These are phyloP conservation scores for Plenodomus biglobosus DNA, from an alignment of 2,329 filamentous ascomycete species.

Conservation along the genomic window DNA sequence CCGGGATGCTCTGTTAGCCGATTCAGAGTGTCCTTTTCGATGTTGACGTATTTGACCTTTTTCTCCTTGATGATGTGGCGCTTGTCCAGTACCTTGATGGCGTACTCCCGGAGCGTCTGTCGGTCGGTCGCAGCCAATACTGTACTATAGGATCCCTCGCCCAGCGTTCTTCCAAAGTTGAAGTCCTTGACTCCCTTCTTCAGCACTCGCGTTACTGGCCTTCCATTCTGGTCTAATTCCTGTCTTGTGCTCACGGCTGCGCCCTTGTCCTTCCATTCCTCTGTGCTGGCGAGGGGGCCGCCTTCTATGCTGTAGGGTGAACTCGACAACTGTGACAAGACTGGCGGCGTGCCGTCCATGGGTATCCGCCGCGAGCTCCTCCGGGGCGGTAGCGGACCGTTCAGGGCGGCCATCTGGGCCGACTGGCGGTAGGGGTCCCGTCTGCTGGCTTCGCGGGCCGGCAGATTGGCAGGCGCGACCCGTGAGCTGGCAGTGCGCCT, in stretches of 20 bases:
- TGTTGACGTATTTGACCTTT: constrained; percentile 99
- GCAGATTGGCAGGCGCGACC: constrained; percentile 61
- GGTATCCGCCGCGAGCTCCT: constrained; percentile 73
- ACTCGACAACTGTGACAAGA: constrained; percentile 29
- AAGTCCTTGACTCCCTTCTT: constrained; percentile 99
- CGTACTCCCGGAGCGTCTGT: constrained; percentile 92
- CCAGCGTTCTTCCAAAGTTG: constrained; percentile 84
- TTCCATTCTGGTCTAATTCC: constrained; percentile 83
- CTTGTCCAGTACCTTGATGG: constrained; percentile 97
- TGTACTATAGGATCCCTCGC: constrained; percentile 97
- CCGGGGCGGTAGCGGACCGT: constrained; percentile 69
- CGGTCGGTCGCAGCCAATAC: constrained; percentile 91
- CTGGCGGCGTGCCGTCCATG: constrained; percentile 46
- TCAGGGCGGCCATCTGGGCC: constrained; percentile 56
- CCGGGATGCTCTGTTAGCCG: constrained; percentile 94
- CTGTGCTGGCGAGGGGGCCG: constrained; percentile 66
- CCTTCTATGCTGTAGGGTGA: constrained; percentile 59
- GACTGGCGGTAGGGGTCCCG: constrained; percentile 67
- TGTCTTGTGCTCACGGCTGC: constrained; percentile 82
- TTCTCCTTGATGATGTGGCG: constrained; percentile 99
- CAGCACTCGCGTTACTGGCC: constrained; percentile 76
- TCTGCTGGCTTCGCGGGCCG: constrained; percentile 69
- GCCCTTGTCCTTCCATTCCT: constrained; percentile 94
- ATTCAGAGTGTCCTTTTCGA: constrained; percentile 97
- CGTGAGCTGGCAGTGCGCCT: constrained; percentile 64